Percentiles rank a stretch among this genome's conserved stretches.
Evolutionary conservation across 1,139 yeast genomes (phyloP).

Genomic region (Lodderomyces oxycetoniae): DNA sequence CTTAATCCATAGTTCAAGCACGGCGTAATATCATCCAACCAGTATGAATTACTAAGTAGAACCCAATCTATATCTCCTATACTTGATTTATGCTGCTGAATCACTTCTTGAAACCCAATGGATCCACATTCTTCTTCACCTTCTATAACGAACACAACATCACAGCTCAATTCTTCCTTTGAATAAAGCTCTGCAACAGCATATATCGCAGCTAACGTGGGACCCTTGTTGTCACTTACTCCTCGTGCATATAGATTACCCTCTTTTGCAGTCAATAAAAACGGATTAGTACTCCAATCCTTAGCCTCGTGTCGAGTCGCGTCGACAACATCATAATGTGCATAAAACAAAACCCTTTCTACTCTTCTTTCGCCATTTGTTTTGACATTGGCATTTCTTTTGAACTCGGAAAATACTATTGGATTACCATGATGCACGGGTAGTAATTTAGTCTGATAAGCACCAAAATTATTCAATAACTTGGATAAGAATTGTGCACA

Average conservation of each 20-base stretch:
- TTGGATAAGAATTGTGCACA: constrained; percentile 77
- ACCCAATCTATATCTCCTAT: constrained; percentile 85
- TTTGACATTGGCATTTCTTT: constrained; percentile 26
- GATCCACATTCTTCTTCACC: constrained; percentile 97
- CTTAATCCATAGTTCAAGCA: constrained; percentile 91
- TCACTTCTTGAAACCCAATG: constrained; percentile 70
- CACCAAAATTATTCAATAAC: constrained; percentile 68
- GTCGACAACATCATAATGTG: constrained; percentile 92
- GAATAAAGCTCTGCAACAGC: constrained; percentile 74
- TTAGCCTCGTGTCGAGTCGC: constrained; percentile 40
- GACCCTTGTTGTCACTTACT: constrained; percentile 93
- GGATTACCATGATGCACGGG: constrained; percentile 81
- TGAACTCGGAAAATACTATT: constrained; percentile 70
- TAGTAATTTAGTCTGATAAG: constrained; percentile 57
- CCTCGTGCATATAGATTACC: constrained; percentile 93
- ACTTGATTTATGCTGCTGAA: constrained; percentile 42
- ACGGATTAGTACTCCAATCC: constrained; percentile 79
- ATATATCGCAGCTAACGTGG: constrained; percentile 81
- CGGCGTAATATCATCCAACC: constrained; percentile 88
- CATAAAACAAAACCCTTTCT: constrained; percentile 73
- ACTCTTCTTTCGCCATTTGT: constrained; percentile 16
- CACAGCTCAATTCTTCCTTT: constrained; percentile 52
- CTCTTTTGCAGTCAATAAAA: constrained; percentile 64
- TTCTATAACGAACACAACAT: constrained; percentile 79
- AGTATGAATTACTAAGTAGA: constrained; percentile 81